phyloP scores from a whole-genome alignment of 2,329 filamentous ascomycete genomes.

The Seiridium unicorne region DNA sequence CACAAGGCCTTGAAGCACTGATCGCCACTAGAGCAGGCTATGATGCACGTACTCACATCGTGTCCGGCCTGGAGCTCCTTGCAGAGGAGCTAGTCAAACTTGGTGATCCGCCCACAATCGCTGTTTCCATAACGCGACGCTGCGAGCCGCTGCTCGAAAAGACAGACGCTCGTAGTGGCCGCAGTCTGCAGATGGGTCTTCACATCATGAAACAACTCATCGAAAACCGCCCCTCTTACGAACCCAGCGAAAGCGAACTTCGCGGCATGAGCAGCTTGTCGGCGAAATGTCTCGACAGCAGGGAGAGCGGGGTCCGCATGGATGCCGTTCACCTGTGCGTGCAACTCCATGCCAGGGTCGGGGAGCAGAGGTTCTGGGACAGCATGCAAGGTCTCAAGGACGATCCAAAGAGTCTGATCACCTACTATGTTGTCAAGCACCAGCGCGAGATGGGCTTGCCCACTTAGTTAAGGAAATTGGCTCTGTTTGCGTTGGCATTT shows the following conservation, averaged over 20 bases:
- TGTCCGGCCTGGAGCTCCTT: conserved; percentile 70
- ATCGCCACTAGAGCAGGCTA: conserved; percentile 64
- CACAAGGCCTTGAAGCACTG: conserved; percentile 65
- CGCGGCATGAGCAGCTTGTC: conserved; percentile 48
- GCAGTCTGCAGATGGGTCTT: conserved; percentile 61
- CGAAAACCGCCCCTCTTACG: conserved; percentile 43
- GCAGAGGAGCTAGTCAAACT: conserved; percentile 69
- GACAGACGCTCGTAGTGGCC: conserved; percentile 41
- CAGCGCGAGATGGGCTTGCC: conserved; percentile 47
- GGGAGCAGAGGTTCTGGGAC: conserved; percentile 65
- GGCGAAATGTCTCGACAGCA: conserved; percentile 56
- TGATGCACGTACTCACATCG: conserved; percentile 69
- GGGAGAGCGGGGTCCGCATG: conserved; percentile 64
- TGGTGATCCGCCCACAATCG: conserved; percentile 61
- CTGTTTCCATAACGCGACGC: conserved; percentile 49
- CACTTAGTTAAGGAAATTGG: conserved; percentile 10
- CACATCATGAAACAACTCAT: conserved; percentile 62
- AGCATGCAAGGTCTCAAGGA: conserved; percentile 63
- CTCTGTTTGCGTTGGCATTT: not conserved
- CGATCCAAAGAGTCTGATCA: conserved; percentile 74
- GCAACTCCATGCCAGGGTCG: conserved; percentile 62
- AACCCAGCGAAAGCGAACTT: conserved; percentile 52
- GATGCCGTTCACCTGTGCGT: conserved; percentile 80
- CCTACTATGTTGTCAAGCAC: conserved; percentile 76
- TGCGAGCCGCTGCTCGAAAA: conserved; percentile 41